Base-by-base conservation (phyloP, 495 filamentous ascomycete genomes). In the Neurospora africana region DNA sequence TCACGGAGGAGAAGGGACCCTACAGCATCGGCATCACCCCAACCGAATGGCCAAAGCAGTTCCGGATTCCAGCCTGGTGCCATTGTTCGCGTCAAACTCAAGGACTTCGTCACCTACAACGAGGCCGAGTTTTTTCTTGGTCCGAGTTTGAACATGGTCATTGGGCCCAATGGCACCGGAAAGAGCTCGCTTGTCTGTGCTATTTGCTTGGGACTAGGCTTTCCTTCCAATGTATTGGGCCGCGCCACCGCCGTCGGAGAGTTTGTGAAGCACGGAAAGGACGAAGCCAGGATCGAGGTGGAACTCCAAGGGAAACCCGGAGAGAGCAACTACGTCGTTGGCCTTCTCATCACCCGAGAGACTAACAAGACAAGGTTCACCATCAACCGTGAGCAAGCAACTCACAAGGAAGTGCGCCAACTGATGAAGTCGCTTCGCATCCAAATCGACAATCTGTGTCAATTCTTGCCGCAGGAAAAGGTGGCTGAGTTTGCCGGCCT, bases 121-220 rank as follows among this genome's bases (percentile, higher is more conserved):
- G 88, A 90, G 37, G 94, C 93, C 69, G 93, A 95, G 74, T 97
- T 98, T 80, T 88, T 88, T 68, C 93, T 92, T 5, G 95, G 95
- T 0, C 94, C 96, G 15, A 95, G 91, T 75, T 79, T 99, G 76
- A 99, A 99, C 78, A 98, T 99, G 96, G 89, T 99, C 71, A 98
- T 99, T 75, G 95, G 95, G 0, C 95, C 95, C 10, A 99, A 99
- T 78, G 95, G 95, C 61, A 98, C 95, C 0, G 95, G 95, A 61
- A 99, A 99, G 79, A 97, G 94, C 84, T 97, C 96, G 0, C 87
- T 99, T 38, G 95, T 99, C 37, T 98, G 95, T 81, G 95, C 96
- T 36, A 97, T 99, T 73, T 98, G 96, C 81, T 81, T 99, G 15
- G 95, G 95, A 8, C 82, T 99, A 37, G 95, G 95, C 40, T 98